Evolutionary conservation across 768 basidiomycete genomes (phyloP).

Genomic region (Tylopilus felleus): DNA sequence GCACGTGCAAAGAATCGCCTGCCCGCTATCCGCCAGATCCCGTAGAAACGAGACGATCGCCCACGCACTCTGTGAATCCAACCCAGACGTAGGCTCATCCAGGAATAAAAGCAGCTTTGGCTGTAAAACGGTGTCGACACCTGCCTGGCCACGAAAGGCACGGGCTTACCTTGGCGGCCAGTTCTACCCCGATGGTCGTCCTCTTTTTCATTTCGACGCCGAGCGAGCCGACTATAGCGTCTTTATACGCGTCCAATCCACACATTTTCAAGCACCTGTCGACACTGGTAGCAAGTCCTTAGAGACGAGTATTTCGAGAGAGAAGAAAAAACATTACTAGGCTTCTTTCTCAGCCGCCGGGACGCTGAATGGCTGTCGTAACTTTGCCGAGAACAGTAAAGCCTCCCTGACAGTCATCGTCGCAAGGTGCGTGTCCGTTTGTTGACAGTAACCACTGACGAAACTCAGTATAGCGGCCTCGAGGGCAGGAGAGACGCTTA

Average conservation of each 20-base stretch:
- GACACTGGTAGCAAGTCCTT: constrained; percentile 36
- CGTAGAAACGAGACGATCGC: constrained; percentile 73
- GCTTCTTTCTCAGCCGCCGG: constrained; percentile 70
- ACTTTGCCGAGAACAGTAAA: constrained; percentile 70
- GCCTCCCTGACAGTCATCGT: constrained; percentile 80
- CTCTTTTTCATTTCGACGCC: constrained; percentile 75
- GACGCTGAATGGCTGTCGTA: constrained; percentile 71
- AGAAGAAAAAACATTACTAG: constrained; percentile 44
- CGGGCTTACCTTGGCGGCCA: constrained; percentile 66
- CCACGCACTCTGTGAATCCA: constrained; percentile 88
- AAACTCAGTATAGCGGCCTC: not conserved
- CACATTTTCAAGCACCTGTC: constrained; percentile 58
- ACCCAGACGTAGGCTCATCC: constrained; percentile 86
- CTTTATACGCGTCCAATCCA: constrained; percentile 60
- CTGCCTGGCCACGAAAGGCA: not conserved
- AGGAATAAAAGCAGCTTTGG: constrained; percentile 80
- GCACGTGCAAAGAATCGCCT: constrained; percentile 87
- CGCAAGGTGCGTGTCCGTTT: constrained; percentile 76
- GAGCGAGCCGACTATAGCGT: constrained; percentile 66
- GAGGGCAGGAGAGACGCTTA: not conserved
- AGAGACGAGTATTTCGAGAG: not conserved
- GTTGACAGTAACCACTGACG: constrained; percentile 79
- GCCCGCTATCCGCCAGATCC: constrained; percentile 74
- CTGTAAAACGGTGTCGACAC: constrained; percentile 28
- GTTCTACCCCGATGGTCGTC: constrained; percentile 82